Base-by-base conservation (phyloP, 1,139 yeast genomes). In the Candida neerlandica region DNA sequence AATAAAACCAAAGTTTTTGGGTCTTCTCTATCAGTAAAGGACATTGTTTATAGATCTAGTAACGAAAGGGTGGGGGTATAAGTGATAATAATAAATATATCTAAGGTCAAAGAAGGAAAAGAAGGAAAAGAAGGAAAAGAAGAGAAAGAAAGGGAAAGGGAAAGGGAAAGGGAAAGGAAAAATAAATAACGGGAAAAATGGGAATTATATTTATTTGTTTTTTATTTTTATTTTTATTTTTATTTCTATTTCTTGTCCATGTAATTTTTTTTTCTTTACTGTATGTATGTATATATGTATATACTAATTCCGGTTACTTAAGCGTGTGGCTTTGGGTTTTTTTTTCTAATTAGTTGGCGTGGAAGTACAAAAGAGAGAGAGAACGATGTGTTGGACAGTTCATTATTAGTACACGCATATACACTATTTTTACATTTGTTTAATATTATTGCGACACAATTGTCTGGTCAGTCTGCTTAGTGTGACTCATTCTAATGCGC, bases 1-100 rank as follows among this genome's bases (percentile, higher is more conserved):
- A 94, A 94, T 56, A 94, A 83, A 58, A 90, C 96, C 63, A 87
- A 71, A 55, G 80, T 77, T 61, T 80, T 77, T 58, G 85, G 84
- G 58, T 72, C 69, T 73, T 79, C 81, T 68, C 76, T 81, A 59
- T 71, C 66, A 41, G 80, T 54, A 59, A 81, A 81, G 45, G 85
- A 77, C 85, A 80, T 80, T 23, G 27, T 57, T n/a, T 38, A 30
- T 35, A 30, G 18, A 41, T 41, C 37, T 18, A 37, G 9, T 21
- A n/a, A n/a, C n/a, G n/a, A n/a, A n/a, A n/a, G n/a, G 15, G 30
- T n/a, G 21, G 29, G 43, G 18, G 15, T 29, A 35, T 44, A 23
- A 39, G 6, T 21, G 23, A 15, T 16, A 21, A n/a, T n/a, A 16
- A 26, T 35, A 10, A 7, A 7, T 44, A 37, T 37, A 37, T 21